Evolutionary conservation across 2,329 filamentous ascomycete species (phyloP).

Genomic region (Capronia americana): DNA sequence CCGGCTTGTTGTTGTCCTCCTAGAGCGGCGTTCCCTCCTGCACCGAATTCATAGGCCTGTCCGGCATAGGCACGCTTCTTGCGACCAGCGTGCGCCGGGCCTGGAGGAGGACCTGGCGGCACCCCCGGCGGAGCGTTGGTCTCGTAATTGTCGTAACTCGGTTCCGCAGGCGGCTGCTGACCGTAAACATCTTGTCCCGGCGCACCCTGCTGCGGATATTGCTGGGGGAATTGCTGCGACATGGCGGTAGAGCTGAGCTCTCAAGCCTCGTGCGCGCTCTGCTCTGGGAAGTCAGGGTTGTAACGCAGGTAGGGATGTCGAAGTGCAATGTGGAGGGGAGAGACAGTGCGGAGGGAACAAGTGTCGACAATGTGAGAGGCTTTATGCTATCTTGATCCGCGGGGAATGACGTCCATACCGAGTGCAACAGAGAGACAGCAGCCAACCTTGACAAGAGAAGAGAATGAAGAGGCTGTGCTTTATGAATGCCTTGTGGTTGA

Average conservation of each 20-base stretch:
- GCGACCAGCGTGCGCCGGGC: conserved; percentile 46
- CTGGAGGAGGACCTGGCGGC: conserved; percentile 43
- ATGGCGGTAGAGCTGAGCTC: conserved; percentile 41
- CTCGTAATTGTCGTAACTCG: conserved; percentile 49
- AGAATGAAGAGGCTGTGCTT: conserved; percentile 4
- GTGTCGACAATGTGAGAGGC: conserved; percentile 27
- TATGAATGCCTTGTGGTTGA: conserved; percentile 11
- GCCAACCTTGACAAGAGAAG: background rate
- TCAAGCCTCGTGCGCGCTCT: conserved; percentile 5
- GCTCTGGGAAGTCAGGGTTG: background rate
- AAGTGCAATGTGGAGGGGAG: conserved; percentile 19
- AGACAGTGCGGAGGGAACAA: conserved; percentile 23
- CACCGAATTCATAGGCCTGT: conserved; percentile 90
- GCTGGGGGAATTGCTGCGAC: conserved; percentile 49
- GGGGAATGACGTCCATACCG: conserved; percentile 27
- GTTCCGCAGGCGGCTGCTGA: conserved; percentile 45
- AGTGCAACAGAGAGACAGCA: background rate
- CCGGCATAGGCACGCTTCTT: conserved; percentile 96
- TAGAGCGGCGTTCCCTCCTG: conserved; percentile 78
- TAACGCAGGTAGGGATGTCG: conserved; percentile 3
- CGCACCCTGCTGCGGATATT: conserved; percentile 42
- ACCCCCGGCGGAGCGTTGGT: conserved; percentile 45
- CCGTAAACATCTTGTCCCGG: conserved; percentile 55
- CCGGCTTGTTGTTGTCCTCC: conserved; percentile 58
- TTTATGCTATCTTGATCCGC: conserved; percentile 15